Conservation (phyloP, 2,329 filamentous ascomycete species). For the Phialocephala sp. region DNA sequence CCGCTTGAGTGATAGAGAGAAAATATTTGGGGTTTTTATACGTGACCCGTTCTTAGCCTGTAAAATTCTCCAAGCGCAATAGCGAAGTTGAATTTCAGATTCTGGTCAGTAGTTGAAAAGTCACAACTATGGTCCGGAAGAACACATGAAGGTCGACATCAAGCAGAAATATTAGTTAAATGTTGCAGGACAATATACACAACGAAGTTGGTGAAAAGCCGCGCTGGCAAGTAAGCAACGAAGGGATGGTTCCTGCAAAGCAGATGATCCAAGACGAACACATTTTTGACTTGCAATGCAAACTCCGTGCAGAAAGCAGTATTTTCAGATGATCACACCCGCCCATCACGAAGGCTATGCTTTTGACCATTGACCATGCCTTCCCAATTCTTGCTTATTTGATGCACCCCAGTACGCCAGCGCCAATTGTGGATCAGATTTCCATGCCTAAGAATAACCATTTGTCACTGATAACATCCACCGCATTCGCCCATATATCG, state of each 20-base stretch:
- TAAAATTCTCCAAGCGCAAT: no score
- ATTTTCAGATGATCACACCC: slow-evolving; percentile 4
- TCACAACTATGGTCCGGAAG: no score
- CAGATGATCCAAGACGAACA: neutral
- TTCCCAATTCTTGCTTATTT: neutral
- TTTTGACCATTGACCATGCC: slow-evolving; percentile 10
- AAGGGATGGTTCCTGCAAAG: neutral
- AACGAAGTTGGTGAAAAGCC: neutral
- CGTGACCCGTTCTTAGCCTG: no score
- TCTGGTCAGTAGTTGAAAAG: no score
- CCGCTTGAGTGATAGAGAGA: no score
- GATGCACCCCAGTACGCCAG: neutral
- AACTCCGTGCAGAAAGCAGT: neutral
- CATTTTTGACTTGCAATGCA: neutral
- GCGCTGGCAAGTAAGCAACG: neutral
- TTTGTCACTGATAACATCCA: slow-evolving; percentile 72
- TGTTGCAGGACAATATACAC: neutral
- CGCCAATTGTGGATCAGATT: slow-evolving; percentile 55
- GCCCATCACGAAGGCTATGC: slow-evolving; percentile 10
- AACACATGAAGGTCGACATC: no score
- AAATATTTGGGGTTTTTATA: no score
- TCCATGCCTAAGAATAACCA: slow-evolving; percentile 94
- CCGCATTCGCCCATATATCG: slow-evolving; percentile 71
- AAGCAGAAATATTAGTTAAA: no score
- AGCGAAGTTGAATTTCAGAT: no score